Conservation (phyloP, 2,329 filamentous ascomycete species). For the Xylaria sp. region DNA sequence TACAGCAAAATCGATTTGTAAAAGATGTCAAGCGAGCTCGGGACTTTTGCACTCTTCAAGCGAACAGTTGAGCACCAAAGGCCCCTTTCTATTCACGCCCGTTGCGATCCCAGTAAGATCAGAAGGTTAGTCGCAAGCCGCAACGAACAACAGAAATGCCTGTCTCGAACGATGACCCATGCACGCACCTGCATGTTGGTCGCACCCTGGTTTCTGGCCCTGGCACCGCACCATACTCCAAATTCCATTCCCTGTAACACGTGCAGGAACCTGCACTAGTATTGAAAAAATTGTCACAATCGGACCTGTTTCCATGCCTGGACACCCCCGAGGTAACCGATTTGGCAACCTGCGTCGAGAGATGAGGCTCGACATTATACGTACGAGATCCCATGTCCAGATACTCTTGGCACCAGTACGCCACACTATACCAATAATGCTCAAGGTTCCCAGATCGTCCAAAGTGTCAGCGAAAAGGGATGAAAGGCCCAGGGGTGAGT, state of each 20-base stretch:
- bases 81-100: background rate
- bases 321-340: background rate
- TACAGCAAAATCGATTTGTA: slow-evolving; percentile 13
- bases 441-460: slow-evolving; percentile 25
- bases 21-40: slow-evolving; percentile 14
- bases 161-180: slow-evolving; percentile 12
- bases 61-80: slow-evolving; percentile 1
- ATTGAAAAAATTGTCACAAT: slow-evolving; percentile 9
- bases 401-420: background rate
- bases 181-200: slow-evolving; percentile 18
- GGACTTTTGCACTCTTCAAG: slow-evolving; percentile 12
- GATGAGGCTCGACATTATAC: slow-evolving; percentile 12
- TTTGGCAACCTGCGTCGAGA: background rate
- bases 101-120: background rate
- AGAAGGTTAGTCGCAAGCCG: background rate
- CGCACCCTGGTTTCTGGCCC: slow-evolving; percentile 3
- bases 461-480: slow-evolving; percentile 13
- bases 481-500: slow-evolving; percentile 11
- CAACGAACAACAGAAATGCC: slow-evolving; percentile 1
- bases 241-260: slow-evolving; percentile 6
- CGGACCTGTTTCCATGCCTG: slow-evolving; percentile 17
- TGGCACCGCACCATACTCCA: slow-evolving; percentile 9
- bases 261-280: slow-evolving; percentile 15
- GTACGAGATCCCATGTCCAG: background rate
- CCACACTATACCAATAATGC: slow-evolving; percentile 12